Percentiles rank a stretch among this genome's conserved stretches.
Evolutionary conservation across 1,284 basidiomycete species (phyloP).

Genomic region (Rhodotorula glutinis): DNA sequence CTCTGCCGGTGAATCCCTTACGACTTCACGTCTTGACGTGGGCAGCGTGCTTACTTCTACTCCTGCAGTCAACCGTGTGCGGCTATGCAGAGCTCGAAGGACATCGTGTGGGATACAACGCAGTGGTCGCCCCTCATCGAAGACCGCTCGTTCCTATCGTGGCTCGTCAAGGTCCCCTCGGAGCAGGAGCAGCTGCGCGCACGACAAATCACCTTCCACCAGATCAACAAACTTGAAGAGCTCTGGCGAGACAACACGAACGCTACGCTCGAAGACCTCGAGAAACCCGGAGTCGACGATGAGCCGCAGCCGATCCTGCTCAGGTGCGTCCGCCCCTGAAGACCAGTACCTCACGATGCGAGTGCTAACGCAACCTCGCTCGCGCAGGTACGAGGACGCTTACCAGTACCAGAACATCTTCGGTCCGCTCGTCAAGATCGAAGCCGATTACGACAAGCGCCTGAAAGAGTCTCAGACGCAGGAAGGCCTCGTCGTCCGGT

Average conservation of each 20-base stretch:
- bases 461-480: slow-evolving; percentile 98
- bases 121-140: slow-evolving; percentile 99
- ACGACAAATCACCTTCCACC: slow-evolving; percentile 90
- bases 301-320: slow-evolving; percentile 88
- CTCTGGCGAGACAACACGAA: slow-evolving; percentile 95
- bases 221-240: slow-evolving; percentile 96
- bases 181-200: slow-evolving; percentile 94
- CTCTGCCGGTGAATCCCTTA: slow-evolving; percentile 73
- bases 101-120: slow-evolving; percentile 96
- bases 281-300: slow-evolving; percentile 93
- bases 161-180: slow-evolving; percentile 95
- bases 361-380: neutral
- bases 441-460: slow-evolving; percentile 97
- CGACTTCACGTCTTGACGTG: neutral
- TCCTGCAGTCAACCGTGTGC: slow-evolving; percentile 85
- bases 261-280: slow-evolving; percentile 92
- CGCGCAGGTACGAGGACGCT: slow-evolving; percentile 80
- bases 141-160: slow-evolving; percentile 94
- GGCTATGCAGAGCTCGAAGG: slow-evolving; percentile 78
- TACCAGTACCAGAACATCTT: slow-evolving; percentile 99
- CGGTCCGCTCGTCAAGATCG: slow-evolving; percentile 97
- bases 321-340: slow-evolving; percentile 54
- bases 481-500: slow-evolving; percentile 89
- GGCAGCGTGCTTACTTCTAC: neutral
- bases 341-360: too few species aligned